A percentile compares a stretch with the other conserved stretches of the same genome.
phyloP scores from a whole-genome alignment of 352 stramenopile species.

The Phytophthora cactorum region DNA sequence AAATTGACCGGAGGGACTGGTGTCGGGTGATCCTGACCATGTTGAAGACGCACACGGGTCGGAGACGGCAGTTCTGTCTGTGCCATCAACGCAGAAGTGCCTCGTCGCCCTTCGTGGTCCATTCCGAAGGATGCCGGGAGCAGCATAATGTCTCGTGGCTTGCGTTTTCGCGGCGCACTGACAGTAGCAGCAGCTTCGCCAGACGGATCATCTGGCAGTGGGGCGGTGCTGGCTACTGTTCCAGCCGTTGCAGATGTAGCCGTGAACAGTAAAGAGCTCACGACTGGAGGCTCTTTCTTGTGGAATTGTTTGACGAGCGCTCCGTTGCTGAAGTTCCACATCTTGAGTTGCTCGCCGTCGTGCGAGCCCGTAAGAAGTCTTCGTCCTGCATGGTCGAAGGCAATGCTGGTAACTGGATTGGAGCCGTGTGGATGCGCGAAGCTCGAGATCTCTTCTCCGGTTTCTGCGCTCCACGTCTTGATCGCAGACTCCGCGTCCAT shows the following conservation, averaged over 20 bases:
- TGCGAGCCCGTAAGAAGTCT: constrained; percentile 84
- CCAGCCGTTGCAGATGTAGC: constrained; percentile 27
- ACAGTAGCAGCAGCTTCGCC: constrained; percentile 8
- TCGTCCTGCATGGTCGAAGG: constrained; percentile 81
- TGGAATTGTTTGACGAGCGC: constrained; percentile 85
- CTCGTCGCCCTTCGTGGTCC: constrained; percentile 56
- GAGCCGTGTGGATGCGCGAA: constrained; percentile 73
- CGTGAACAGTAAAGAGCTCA: constrained; percentile 34
- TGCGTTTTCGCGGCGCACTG: constrained; percentile 40
- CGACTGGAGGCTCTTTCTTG: constrained; percentile 53
- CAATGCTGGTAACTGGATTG: constrained; percentile 80
- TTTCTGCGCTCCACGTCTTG: constrained; percentile 88
- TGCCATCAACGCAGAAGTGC: constrained; percentile 36
- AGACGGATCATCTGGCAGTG: constrained; percentile 15
- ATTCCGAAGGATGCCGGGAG: constrained; percentile 66
- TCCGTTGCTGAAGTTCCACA: constrained; percentile 93
- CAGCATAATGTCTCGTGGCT: constrained; percentile 68
- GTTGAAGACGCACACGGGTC: constrained; percentile 41
- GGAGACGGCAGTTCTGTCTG: constrained; percentile 59
- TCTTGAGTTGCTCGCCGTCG: constrained; percentile 78
- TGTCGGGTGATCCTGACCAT: constrained; percentile 29
- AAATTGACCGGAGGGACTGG: constrained; percentile 13
- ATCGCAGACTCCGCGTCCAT: constrained; percentile 78
- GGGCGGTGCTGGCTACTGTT: constrained; percentile 24
- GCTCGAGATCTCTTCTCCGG: constrained; percentile 82